A percentile compares a stretch with the other conserved stretches of the same genome.
These are phyloP conservation scores for Anthracocystis panici-leucophaei DNA, from an alignment of 1,284 basidiomycete species.

Conservation along the genomic window DNA sequence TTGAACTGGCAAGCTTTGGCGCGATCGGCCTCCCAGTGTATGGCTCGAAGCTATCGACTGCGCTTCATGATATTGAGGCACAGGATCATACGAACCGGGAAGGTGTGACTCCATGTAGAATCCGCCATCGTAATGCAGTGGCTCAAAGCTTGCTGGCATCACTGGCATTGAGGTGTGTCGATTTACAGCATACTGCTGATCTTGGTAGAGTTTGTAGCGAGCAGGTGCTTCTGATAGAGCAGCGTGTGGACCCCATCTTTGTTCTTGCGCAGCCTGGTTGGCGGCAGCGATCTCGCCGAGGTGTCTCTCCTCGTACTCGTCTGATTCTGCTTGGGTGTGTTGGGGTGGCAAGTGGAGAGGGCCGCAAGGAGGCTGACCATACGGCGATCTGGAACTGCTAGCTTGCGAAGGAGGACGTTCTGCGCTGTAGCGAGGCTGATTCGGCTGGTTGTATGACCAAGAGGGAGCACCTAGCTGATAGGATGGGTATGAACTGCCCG, in stretches of 20 bases:
- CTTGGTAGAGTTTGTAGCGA: conserved; percentile 24
- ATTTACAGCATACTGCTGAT: conserved; percentile 4
- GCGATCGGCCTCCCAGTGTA: conserved; percentile 23
- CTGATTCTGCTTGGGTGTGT: conserved; percentile 26
- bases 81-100: conserved; percentile 15
- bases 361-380: conserved; percentile 26
- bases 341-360: conserved; percentile 16
- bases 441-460: conserved; percentile 18
- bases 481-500: conserved; percentile 27
- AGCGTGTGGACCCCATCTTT: conserved; percentile 37
- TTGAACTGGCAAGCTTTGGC: conserved; percentile 37
- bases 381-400: conserved; percentile 19
- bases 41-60: conserved; percentile 38
- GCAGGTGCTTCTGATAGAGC: conserved; percentile 42
- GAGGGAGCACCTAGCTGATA: conserved; percentile 39
- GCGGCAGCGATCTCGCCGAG: conserved; percentile 47
- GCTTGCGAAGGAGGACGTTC: conserved; percentile 30
- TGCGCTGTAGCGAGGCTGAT: conserved; percentile 17
- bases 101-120: conserved; percentile 36
- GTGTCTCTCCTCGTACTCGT: conserved; percentile 55
- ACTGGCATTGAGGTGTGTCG: conserved; percentile 25
- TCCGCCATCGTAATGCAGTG: conserved; percentile 33
- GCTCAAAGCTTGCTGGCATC: conserved; percentile 23
- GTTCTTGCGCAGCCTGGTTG: conserved; percentile 49
- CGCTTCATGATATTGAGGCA: conserved; percentile 12